Conservation (phyloP, 495 filamentous ascomycete genomes). For the Penicillium silybi region DNA sequence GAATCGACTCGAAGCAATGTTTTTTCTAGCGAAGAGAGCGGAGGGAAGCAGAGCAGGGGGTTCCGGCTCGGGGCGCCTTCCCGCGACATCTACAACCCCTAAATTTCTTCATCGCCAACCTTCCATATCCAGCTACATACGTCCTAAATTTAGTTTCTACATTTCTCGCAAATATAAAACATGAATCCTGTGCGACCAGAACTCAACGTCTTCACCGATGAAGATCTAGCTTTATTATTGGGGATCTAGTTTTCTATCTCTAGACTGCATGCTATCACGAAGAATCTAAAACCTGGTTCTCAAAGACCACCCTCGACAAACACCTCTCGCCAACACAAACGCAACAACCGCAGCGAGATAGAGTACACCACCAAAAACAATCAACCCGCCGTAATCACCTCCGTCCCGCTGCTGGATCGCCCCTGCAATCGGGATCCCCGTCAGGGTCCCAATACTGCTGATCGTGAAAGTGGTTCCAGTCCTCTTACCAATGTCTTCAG, state of each 20-base stretch:
- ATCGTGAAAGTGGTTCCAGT: slow-evolving; percentile 60
- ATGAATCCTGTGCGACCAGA: background rate
- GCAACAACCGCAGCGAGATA: slow-evolving; percentile 45
- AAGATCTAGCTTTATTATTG: background rate
- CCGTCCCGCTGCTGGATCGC: slow-evolving; percentile 21
- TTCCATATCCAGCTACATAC: background rate
- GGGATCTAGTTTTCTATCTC: background rate
- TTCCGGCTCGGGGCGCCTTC: slow-evolving; percentile 12
- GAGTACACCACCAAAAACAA: slow-evolving; percentile 49
- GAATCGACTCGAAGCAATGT: background rate
- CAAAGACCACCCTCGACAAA: slow-evolving; percentile 41
- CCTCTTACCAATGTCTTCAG: slow-evolving; percentile 56
- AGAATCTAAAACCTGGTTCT: slow-evolving; percentile 15
- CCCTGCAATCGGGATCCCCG: slow-evolving; percentile 77
- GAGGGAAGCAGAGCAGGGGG: background rate
- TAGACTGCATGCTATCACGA: too few relatives aligned
- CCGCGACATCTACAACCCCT: slow-evolving; percentile 16
- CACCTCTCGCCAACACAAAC: slow-evolving; percentile 46
- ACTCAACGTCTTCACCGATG: background rate
- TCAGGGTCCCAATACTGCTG: slow-evolving; percentile 57
- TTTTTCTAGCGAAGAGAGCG: background rate
- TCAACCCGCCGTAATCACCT: slow-evolving; percentile 42
- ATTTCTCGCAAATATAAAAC: too few relatives aligned
- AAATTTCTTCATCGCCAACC: background rate
- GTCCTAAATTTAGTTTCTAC: too few relatives aligned